Base-by-base conservation (phyloP, 148 eudicot genomes). In the Beta vulgaris region DNA sequence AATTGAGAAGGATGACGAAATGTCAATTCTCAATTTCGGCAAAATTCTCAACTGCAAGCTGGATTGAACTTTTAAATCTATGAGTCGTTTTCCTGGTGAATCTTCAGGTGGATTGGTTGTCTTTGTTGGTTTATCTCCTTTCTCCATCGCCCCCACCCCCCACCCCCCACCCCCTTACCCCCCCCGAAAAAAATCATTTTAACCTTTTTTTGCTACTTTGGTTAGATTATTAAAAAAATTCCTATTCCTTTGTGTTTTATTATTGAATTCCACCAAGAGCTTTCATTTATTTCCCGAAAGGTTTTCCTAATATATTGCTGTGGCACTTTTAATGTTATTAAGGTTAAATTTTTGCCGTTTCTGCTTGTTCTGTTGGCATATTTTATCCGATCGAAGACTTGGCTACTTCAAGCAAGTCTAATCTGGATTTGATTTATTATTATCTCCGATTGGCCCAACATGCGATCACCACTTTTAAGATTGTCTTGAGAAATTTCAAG, bases 71-170 rank as follows among this genome's bases (percentile, higher is more conserved):
- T n/a, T 44, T 36, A 48, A 48, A 61, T 19, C 59, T 26, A 26
- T 46, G n/a, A 43, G 25, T 78, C 68, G 12, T 21, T 42, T 28
- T 14, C 43, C 32, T 51, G 16, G 36, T 79, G 68, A 39, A 74
- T 36, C 77, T 43, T 79, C 63, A 73, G 77, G 77, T 79, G 53
- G 46, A 73, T 67, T 31, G 42, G 44, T 37, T 1, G 37, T 65
- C 35, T 55, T 51, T 39, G 16, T 26, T 54, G 18, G 15, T 58
- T 44, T n/a, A 12, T 32, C 31, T 48, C 31, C 1, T 25, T 46
- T n/a, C 9, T 49, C 43, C 37, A 25, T 21, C 23, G 9, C 36
- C 37, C 19, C 43, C n/a, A 5, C 23, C 44, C 8, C 65, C 19
- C 23, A 49, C 19, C 23, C 36, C 31, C 43, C 29, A 11, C 16